Base-by-base conservation (phyloP, 2,329 filamentous ascomycete species). In the Aureobasidium leucospermi region DNA sequence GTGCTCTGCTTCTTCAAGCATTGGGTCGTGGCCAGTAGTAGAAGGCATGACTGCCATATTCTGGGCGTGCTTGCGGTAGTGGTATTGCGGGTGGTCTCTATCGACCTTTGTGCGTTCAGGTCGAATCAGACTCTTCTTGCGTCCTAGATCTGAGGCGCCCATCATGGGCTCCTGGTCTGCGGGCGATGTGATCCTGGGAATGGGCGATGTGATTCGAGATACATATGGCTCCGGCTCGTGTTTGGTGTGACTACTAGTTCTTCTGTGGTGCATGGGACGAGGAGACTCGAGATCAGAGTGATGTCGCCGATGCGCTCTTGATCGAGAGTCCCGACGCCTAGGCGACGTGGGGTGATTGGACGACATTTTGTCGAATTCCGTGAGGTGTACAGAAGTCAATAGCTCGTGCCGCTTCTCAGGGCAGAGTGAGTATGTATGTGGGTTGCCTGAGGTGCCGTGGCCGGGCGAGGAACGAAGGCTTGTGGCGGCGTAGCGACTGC, bases 51-150 rank as follows among this genome's bases (percentile, higher is more conserved):
- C 88, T 59, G 87, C 82, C 91, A 99, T 96, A 64, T 93, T 89
- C 67, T 91, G 89, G 9, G 95, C 91, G 82, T 96, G 92, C 72
- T 96, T 89, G 66, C 90, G 86, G 74, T 99, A 99, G 75, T 96
- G 84, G 70, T 96, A 99, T 73, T 97, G 95, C 13, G 92, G 91
- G 71, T 97, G 91, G 66, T 92, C 88, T 64, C 82, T 85, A 66
- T 92, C 88, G 66, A 96, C 90, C 66, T 88, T 85, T 68, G 88
- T 88, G 65, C 94, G 85, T 75, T 99, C 94, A 0, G 94, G 94
- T 63, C 89, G 83, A 69, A 99, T 86, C 64, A 99, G 78, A 73
- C 90, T 96, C 71, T 88, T 85, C 75, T 97, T 97, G 67, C 92
- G 85, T 62, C 75, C 73, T 60, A 86, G 66, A 15, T 85, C 83